These are phyloP conservation scores for Fusarium annulatum DNA, from an alignment of 2,329 filamentous ascomycete species.

Conservation along the genomic window DNA sequence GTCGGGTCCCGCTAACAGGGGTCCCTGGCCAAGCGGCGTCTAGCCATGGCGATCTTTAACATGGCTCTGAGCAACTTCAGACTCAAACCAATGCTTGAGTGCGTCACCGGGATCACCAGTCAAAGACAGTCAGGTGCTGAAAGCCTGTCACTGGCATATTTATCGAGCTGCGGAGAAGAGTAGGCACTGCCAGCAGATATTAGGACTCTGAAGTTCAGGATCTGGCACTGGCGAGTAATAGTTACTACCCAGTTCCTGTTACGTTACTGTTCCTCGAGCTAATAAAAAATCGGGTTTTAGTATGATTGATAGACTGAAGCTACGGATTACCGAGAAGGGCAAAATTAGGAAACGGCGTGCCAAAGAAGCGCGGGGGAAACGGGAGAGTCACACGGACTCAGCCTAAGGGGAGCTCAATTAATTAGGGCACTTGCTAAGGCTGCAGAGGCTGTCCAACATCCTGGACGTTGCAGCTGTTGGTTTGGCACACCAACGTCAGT, in stretches of 20 bases:
- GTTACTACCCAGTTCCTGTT: neutral
- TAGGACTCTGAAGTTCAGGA: neutral
- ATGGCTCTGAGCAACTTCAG: conserved; percentile 2
- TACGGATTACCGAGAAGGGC: conserved; percentile 23
- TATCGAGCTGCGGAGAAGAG: neutral
- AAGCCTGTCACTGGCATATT: neutral
- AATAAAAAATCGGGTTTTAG: neutral
- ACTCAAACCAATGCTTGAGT: conserved; percentile 3
- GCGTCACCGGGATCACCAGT: conserved; percentile 7
- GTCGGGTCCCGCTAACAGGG: conserved; percentile 36
- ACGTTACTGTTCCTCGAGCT: neutral
- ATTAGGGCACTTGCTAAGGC: conserved; percentile 22
- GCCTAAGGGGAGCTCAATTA: conserved; percentile 27
- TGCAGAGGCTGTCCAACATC: conserved; percentile 12
- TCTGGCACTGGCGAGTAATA: neutral
- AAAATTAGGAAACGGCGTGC: conserved; percentile 3
- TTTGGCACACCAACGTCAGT: conserved; percentile 32
- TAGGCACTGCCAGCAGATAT: neutral
- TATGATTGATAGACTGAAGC: neutral
- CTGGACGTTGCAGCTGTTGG: conserved; percentile 26
- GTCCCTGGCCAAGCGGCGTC: neutral
- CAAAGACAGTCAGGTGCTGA: neutral
- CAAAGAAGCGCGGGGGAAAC: conserved; percentile 26
- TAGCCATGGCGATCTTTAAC: conserved; percentile 31
- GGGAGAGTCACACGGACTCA: conserved; percentile 18